phyloP scores from a whole-genome alignment of 164 flowering plant species.

The Dillenia suffruticosa region DNA sequence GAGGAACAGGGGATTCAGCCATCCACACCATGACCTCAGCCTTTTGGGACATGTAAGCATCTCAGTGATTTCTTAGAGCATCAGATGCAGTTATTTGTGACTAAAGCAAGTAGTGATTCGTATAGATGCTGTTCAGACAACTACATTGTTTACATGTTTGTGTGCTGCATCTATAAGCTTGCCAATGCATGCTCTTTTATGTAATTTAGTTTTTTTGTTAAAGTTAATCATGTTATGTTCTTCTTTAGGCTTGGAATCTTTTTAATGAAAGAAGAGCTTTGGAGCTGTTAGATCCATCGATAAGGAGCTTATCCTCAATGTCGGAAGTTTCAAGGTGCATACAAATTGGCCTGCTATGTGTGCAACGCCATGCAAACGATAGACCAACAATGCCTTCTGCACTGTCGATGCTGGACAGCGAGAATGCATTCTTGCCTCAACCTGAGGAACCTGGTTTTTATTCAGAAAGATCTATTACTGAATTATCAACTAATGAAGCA shows the following conservation, averaged over 20 bases:
- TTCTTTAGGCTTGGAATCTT: neutral
- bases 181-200: too few species aligned
- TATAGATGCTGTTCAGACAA: too few species aligned
- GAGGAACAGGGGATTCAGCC: slow-evolving; percentile 7
- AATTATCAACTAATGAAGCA: too few species aligned
- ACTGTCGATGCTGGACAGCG: neutral
- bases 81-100: neutral
- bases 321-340: neutral
- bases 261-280: neutral
- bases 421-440: neutral
- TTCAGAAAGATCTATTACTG: too few species aligned
- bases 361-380: neutral
- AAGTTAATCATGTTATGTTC: neutral
- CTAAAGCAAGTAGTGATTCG: neutral
- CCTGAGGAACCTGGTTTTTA: neutral
- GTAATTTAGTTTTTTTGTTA: neutral
- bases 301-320: neutral
- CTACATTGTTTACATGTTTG: too few species aligned
- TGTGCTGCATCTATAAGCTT: too few species aligned
- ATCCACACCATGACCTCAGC: slow-evolving; percentile 5
- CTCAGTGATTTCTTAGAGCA: neutral
- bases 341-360: neutral
- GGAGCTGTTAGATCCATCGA: neutral
- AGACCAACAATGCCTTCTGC: neutral
- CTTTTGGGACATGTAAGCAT: slow-evolving; percentile 16